phyloP scores from a whole-genome alignment of 2,329 filamentous ascomycete genomes.

The Coniella lustricola region DNA sequence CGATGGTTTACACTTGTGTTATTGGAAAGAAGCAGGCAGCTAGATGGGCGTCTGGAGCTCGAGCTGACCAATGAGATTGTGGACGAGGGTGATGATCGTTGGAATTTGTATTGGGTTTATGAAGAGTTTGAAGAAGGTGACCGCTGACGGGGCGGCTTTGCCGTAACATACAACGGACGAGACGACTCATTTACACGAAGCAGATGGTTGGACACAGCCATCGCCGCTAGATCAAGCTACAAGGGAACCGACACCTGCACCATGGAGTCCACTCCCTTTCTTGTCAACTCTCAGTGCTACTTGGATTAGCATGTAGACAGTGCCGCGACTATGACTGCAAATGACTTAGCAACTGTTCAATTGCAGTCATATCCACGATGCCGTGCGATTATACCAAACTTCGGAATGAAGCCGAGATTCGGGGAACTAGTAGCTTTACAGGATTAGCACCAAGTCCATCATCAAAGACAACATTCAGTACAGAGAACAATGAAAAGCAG shows the following conservation, averaged over 20 bases:
- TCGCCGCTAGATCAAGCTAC: not conserved
- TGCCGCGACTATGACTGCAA: not conserved
- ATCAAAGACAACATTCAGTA: no score
- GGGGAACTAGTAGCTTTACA: no score
- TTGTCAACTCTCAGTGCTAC: not conserved
- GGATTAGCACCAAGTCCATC: no score
- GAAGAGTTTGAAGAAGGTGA: constrained; percentile 6
- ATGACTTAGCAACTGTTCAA: not conserved
- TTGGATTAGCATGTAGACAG: constrained; percentile 1
- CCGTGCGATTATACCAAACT: not conserved
- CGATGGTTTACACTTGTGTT: constrained; percentile 40
- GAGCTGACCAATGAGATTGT: constrained; percentile 34
- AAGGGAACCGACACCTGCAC: constrained; percentile 1
- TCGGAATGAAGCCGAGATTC: not conserved
- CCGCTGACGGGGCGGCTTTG: constrained; percentile 6
- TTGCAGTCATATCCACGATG: not conserved
- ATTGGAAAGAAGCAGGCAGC: constrained; percentile 35
- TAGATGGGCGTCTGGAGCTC: constrained; percentile 33
- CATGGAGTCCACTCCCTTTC: constrained; percentile 3
- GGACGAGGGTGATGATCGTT: constrained; percentile 11
- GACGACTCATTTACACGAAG: not conserved
- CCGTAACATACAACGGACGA: not conserved
- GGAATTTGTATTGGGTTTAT: constrained; percentile 9
- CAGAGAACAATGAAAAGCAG: no score
- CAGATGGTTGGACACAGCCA: not conserved